Conservation (phyloP, 2,329 filamentous ascomycete genomes). For the Aureobasidium sp. region DNA sequence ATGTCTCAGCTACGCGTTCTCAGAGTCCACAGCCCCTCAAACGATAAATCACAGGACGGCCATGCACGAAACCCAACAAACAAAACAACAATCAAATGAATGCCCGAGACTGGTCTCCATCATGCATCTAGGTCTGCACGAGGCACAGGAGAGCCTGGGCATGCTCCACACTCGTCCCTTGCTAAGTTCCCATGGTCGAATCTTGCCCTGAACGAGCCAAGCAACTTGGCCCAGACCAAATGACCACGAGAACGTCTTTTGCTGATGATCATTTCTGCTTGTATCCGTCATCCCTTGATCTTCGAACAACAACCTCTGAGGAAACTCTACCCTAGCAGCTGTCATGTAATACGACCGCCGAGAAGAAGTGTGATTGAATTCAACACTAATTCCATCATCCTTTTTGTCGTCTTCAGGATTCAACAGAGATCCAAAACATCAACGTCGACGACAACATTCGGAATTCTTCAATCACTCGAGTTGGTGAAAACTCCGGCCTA, state of each 20-base stretch:
- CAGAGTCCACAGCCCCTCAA: neutral
- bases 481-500: neutral
- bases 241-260: constrained; percentile 3
- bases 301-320: neutral
- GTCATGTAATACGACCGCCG: neutral
- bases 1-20: constrained; percentile 4
- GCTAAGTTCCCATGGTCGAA: neutral
- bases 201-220: constrained; percentile 3
- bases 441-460: neutral
- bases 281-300: constrained; percentile 5
- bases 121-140: constrained; percentile 10
- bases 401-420: neutral
- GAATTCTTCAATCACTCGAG: neutral
- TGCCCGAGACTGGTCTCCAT: neutral
- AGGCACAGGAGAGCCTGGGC: neutral
- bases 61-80: constrained; percentile 1
- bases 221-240: constrained; percentile 1
- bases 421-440: neutral
- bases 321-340: neutral
- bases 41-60: neutral
- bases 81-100: constrained; percentile 5
- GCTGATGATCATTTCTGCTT: neutral
- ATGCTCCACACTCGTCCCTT: constrained; percentile 3
- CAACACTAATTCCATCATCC: too few species aligned
- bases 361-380: neutral